Evolutionary conservation across 306 rosid species (phyloP), one percentile per base, ranked within the genome.

Genomic region (Prunus davidiana): DNA sequence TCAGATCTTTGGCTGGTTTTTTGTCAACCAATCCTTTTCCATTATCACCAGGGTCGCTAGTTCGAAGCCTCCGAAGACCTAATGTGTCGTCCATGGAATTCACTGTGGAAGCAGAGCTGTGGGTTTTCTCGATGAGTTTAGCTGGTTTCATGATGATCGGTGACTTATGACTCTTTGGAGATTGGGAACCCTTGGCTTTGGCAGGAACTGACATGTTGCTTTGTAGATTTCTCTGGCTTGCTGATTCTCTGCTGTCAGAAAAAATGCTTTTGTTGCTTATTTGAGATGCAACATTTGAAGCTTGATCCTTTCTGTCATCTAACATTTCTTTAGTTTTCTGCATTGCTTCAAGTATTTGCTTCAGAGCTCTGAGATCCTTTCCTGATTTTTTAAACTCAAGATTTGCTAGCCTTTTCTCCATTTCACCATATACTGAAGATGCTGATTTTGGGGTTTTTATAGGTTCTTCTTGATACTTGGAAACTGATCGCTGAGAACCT

Each of bases 381-480:
- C 97, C 97, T 13, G 98, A 92, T 83, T 89, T 92, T 71, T 86
- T 94, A 82, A 94, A 94, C 81, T 94, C 97, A 7, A 94, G 96
- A 60, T 87, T 85, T 1, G 96, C 88, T 76, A 90, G 67, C 81
- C 97, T 89, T 84, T 92, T 86, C 82, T 94, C 97, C 41, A 94
- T 92, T 82, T 92, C 92, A 8, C 96, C 98, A 67, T 90, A 92
- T 12, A 94, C 95, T 71, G 93, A 85, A 62, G 70, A 55, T 43
- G 88, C 64, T n/a, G 87, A 25, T 64, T 55, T 91, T 62, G 90
- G 52, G 78, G 81, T 47, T 76, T 83, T 87, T 74, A 45, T 15
- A 4, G 89, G 80, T 60, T 81, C 76, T 84, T 89, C 92, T 38
- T 57, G 78, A 45, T 80, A 56, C 73, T 78, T 82, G 82, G 76